Conservation (phyloP, 805 yeast species). For the Blastobotrys robertii region DNA sequence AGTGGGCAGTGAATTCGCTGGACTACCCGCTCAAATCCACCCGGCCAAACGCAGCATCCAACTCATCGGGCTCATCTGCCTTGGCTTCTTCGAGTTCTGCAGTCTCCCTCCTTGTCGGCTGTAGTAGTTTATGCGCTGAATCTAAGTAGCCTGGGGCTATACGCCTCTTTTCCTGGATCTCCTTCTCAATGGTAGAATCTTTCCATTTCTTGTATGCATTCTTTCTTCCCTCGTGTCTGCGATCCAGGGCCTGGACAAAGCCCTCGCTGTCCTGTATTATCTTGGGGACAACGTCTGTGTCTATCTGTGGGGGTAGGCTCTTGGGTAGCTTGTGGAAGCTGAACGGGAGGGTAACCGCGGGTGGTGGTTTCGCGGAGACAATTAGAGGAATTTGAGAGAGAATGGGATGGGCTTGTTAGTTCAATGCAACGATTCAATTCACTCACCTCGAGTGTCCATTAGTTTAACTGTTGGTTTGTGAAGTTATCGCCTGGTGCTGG, state of each 20-base stretch:
- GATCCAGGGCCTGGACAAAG: slow-evolving; percentile 21
- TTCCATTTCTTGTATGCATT: slow-evolving; percentile 28
- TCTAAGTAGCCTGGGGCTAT: slow-evolving; percentile 38
- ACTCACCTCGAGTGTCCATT: slow-evolving; percentile 3
- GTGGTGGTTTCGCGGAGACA: slow-evolving; percentile 48
- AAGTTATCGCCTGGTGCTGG: too few species aligned
- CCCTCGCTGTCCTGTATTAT: slow-evolving; percentile 28
- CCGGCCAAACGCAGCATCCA: slow-evolving; percentile 21
- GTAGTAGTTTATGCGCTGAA: slow-evolving; percentile 19
- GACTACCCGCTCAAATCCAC: too few species aligned
- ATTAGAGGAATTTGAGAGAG: slow-evolving; percentile 47
- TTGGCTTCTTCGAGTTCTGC: slow-evolving; percentile 3
- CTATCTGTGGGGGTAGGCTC: slow-evolving; percentile 22
- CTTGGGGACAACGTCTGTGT: slow-evolving; percentile 23
- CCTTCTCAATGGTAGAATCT: slow-evolving; percentile 13
- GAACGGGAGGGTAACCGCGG: slow-evolving; percentile 42
- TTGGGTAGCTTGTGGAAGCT: slow-evolving; percentile 35
- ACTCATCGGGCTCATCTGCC: slow-evolving; percentile 7
- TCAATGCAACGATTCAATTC: background rate
- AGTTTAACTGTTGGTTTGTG: too few species aligned
- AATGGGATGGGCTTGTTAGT: slow-evolving; percentile 34
- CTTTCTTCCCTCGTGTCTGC: slow-evolving; percentile 21
- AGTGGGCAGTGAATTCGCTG: too few species aligned
- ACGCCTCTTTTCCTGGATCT: slow-evolving; percentile 20
- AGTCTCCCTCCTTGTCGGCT: slow-evolving; percentile 11